These are phyloP conservation scores for Thozetella sp. DNA, from an alignment of 495 filamentous ascomycete species.

Conservation along the genomic window DNA sequence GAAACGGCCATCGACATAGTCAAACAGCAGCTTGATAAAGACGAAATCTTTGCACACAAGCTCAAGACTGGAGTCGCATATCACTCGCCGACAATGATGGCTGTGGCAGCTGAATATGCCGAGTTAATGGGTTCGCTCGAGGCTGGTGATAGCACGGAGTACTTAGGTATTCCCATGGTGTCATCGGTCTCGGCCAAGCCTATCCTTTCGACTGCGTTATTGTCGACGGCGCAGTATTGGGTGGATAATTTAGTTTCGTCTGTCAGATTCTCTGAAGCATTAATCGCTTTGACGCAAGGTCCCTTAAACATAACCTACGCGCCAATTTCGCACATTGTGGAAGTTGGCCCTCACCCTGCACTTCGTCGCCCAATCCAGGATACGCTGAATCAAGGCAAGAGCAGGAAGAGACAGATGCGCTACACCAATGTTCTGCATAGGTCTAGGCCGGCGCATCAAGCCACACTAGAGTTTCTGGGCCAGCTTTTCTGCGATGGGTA, in stretches of 20 bases:
- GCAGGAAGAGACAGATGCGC: conserved; percentile 5
- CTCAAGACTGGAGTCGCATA: conserved; percentile 41
- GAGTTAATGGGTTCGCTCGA: conserved; percentile 14
- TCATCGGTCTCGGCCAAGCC: conserved; percentile 29
- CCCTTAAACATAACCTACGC: background rate
- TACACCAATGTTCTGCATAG: conserved; percentile 29
- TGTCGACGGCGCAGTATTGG: conserved; percentile 35
- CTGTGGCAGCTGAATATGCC: conserved; percentile 37
- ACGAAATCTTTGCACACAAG: conserved; percentile 44
- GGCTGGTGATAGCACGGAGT: conserved; percentile 5
- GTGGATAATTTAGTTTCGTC: conserved; percentile 44
- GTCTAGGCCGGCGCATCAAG: conserved; percentile 17
- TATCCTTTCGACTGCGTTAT: conserved; percentile 16
- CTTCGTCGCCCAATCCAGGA: conserved; percentile 50
- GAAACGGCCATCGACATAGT: conserved; percentile 31
- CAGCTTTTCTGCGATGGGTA: conserved; percentile 31
- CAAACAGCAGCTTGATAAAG: conserved; percentile 25
- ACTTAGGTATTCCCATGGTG: conserved; percentile 27
- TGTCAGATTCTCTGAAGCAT: conserved; percentile 41
- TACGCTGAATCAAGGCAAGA: conserved; percentile 29
- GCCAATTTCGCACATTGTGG: conserved; percentile 35
- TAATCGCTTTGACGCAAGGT: conserved; percentile 16
- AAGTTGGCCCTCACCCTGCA: conserved; percentile 62
- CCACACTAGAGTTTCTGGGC: conserved; percentile 25
- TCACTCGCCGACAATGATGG: conserved; percentile 39